A percentile compares a stretch with the other conserved stretches of the same genome.
Evolutionary conservation across 352 stramenopile species (phyloP).

Genomic region (Pythium phragmiticola): DNA sequence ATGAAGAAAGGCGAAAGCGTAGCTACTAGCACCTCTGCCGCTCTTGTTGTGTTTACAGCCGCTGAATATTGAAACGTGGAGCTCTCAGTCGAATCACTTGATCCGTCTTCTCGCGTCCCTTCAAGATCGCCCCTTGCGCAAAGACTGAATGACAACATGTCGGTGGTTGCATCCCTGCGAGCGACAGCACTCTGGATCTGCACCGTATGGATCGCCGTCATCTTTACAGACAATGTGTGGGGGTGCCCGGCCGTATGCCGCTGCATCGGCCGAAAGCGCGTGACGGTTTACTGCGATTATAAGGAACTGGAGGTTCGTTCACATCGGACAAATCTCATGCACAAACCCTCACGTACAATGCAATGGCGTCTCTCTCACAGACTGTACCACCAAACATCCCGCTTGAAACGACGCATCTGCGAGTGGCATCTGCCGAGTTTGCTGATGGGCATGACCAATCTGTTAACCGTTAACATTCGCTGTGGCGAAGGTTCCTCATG

Average conservation of each 20-base stretch:
- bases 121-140: slow-evolving; percentile 8
- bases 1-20: too few species aligned
- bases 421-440: slow-evolving; percentile 20
- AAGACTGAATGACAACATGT: not conserved
- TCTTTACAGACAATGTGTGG: not conserved
- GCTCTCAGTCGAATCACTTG: not conserved
- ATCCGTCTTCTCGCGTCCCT: slow-evolving; percentile 5
- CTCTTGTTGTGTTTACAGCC: too few species aligned
- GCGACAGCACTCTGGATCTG: not conserved
- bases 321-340: not conserved
- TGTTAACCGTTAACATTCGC: not conserved
- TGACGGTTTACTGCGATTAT: slow-evolving; percentile 81
- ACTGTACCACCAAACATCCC: slow-evolving; percentile 45
- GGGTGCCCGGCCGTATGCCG: slow-evolving; percentile 52
- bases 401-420: slow-evolving; percentile 71
- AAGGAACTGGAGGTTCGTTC: slow-evolving; percentile 47
- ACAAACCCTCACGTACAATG: not conserved
- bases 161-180: not conserved
- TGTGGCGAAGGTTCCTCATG: slow-evolving; percentile 46
- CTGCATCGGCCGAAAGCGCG: slow-evolving; percentile 60
- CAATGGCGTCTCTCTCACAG: slow-evolving; percentile 1
- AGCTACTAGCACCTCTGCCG: too few species aligned
- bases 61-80: too few species aligned
- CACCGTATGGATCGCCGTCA: not conserved
- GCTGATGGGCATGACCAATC: not conserved